These are phyloP conservation scores for Austroboletus eburneus DNA, from an alignment of 768 basidiomycete species.

Conservation along the genomic window DNA sequence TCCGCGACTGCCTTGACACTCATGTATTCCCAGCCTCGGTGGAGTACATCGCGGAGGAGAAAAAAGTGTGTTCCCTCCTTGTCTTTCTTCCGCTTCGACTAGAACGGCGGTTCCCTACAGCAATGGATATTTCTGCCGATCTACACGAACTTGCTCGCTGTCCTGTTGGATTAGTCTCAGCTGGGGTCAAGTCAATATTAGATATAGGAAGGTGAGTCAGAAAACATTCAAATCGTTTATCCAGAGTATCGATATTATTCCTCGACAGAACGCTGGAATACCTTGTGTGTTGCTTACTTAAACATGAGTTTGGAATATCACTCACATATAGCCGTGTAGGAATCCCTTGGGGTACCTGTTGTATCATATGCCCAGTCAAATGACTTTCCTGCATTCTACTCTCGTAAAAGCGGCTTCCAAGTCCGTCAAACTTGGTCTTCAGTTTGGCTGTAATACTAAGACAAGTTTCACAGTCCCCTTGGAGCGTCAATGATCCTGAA, in stretches of 20 bases:
- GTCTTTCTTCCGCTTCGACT: neutral
- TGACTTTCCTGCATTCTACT: constrained; percentile 96
- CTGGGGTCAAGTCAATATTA: constrained; percentile 91
- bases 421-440: constrained; percentile 23
- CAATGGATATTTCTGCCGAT: constrained; percentile 95
- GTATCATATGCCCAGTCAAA: constrained; percentile 67
- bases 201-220: constrained; percentile 72
- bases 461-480: constrained; percentile 58
- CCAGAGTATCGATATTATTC: constrained; percentile 1
- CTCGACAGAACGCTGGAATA: constrained; percentile 76
- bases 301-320: neutral
- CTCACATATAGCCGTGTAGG: constrained; percentile 42
- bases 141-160: constrained; percentile 84
- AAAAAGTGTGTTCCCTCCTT: constrained; percentile 41
- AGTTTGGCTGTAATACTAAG: neutral
- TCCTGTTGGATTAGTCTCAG: constrained; percentile 88
- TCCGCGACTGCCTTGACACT: neutral
- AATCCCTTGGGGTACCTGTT: constrained; percentile 93
- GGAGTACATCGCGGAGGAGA: constrained; percentile 81
- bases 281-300: constrained; percentile 42
- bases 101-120: constrained; percentile 36
- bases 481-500: constrained; percentile 59
- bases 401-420: constrained; percentile 75
- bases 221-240: neutral
- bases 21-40: constrained; percentile 50